These are phyloP conservation scores for Candida peoriensis DNA, from an alignment of 805 yeast genomes.

Conservation along the genomic window DNA sequence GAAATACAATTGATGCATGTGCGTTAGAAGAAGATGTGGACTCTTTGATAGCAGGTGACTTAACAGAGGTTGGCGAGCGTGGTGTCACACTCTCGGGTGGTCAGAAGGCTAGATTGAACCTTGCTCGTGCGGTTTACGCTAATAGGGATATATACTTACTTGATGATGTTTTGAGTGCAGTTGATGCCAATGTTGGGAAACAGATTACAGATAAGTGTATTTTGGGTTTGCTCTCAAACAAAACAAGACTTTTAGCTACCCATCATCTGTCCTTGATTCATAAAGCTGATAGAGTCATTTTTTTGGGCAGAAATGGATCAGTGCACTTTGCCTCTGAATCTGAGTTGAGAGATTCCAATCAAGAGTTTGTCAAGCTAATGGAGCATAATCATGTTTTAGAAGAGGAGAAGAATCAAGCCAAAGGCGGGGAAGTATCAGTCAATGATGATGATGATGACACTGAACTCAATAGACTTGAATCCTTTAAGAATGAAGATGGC, in stretches of 20 bases:
- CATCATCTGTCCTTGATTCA: conserved; percentile 70
- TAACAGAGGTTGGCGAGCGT: conserved; percentile 76
- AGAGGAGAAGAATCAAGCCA: conserved; percentile 1
- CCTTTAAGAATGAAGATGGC: conserved; percentile 5
- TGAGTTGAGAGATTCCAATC: conserved; percentile 41
- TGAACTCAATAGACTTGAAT: too few relatives aligned
- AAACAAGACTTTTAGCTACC: conserved; percentile 74
- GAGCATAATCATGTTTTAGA: conserved; percentile 24
- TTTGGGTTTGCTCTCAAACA: conserved; percentile 44
- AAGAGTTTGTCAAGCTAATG: conserved; percentile 45
- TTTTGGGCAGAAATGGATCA: conserved; percentile 56
- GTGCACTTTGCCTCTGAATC: conserved; percentile 55
- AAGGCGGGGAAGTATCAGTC: background rate
- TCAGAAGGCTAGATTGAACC: conserved; percentile 56
- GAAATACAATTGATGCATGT: conserved; percentile 54
- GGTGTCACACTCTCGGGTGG: conserved; percentile 81
- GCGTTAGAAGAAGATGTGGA: conserved; percentile 58
- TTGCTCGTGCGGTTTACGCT: conserved; percentile 67
- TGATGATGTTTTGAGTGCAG: conserved; percentile 68
- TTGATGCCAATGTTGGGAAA: conserved; percentile 73
- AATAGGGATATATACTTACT: conserved; percentile 52
- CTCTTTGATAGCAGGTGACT: conserved; percentile 65
- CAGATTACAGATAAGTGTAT: conserved; percentile 66
- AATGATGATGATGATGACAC: background rate
- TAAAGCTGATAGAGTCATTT: conserved; percentile 63